A percentile compares a stretch with the other conserved stretches of the same genome.
These are phyloP conservation scores for Nannizziopsis arthrosporioides DNA, from an alignment of 2,329 filamentous ascomycete genomes.

Conservation along the genomic window DNA sequence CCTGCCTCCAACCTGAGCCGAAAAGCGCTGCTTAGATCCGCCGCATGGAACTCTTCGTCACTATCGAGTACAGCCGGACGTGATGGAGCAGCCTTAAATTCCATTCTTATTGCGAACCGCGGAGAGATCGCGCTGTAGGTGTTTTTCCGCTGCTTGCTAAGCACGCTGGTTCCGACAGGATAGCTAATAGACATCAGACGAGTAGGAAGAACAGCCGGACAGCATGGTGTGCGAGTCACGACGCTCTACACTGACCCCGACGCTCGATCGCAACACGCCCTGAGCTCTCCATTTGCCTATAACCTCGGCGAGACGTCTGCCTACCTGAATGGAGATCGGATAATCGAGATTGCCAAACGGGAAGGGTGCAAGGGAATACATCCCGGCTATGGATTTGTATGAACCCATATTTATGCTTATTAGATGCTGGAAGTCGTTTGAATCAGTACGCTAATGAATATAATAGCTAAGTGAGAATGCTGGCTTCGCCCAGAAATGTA, in stretches of 20 bases:
- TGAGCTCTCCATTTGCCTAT: constrained; percentile 70
- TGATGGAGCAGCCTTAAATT: constrained; percentile 43
- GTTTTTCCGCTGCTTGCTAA: neutral
- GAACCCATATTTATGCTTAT: constrained; percentile 15
- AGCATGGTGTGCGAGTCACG: constrained; percentile 82
- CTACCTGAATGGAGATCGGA: constrained; percentile 87
- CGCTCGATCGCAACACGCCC: constrained; percentile 72
- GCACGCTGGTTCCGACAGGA: constrained; percentile 1
- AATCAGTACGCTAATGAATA: neutral
- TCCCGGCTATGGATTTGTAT: constrained; percentile 79
- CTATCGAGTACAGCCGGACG: constrained; percentile 11
- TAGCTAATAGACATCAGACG: constrained; percentile 37
- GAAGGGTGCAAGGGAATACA: constrained; percentile 85
- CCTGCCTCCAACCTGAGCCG: constrained; percentile 14
- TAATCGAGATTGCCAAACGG: constrained; percentile 75
- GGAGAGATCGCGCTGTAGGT: constrained; percentile 82
- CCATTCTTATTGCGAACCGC: constrained; percentile 89
- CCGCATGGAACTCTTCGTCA: constrained; percentile 11
- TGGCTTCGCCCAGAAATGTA: constrained; percentile 75
- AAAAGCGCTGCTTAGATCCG: constrained; percentile 13
- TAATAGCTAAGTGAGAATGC: constrained; percentile 72
- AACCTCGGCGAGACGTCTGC: constrained; percentile 67
- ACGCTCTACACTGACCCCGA: constrained; percentile 94
- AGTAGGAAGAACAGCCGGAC: constrained; percentile 75
- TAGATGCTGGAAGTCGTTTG: neutral